Base-by-base conservation (phyloP, 345 rosid species). In the Eucalyptus tenuipes region DNA sequence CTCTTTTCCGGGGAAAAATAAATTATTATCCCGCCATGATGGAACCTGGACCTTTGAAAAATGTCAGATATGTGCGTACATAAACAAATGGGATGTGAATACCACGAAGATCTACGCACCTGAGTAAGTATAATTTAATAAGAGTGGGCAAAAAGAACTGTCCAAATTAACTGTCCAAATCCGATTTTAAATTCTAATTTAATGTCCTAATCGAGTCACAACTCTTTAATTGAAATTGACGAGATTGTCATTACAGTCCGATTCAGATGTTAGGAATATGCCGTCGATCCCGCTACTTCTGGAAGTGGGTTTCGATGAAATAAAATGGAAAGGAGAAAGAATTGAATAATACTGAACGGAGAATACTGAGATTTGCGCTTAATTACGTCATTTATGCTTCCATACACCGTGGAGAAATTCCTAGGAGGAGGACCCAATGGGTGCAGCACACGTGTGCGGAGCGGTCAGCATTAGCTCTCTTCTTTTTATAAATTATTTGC, bases 191-290 rank as follows among this genome's bases (percentile, higher is more conserved):
- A 52, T 52, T 52, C 10, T 20, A 52, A 52, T 52, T 4, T 52
- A 18, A 20, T 18, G 3, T 18, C 3, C 0, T 3, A 20, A 10
- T 10, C 3, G 8, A 68, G 5, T 68, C 13, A 17, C 0, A 16
- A 9, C 0, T 6, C 0, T 10, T 68, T 31, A 13, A 3, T 16
- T 20, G 42, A 37, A 37, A 37, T 37, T 37, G 40, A 37, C 40
- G 4, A 37, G 40, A 37, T 37, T 37, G 4, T 37, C 40, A 37
- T 37, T 37, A 37, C 40, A 37, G 40, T 37, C 4, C 4, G 40
- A 37, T 37, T 4, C 40, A 37, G n/a, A n/a, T n/a, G n/a, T n/a
- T n/a, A 4, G 7, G 80, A 9, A 33, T 17, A 33, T 33, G 44
- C 24, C 3, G 7, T 33, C 7, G 7, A 3, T 66, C 22, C 24